Evolutionary conservation across 2,329 filamentous ascomycete genomes (phyloP).

Genomic region (Nigrospora oryzae): DNA sequence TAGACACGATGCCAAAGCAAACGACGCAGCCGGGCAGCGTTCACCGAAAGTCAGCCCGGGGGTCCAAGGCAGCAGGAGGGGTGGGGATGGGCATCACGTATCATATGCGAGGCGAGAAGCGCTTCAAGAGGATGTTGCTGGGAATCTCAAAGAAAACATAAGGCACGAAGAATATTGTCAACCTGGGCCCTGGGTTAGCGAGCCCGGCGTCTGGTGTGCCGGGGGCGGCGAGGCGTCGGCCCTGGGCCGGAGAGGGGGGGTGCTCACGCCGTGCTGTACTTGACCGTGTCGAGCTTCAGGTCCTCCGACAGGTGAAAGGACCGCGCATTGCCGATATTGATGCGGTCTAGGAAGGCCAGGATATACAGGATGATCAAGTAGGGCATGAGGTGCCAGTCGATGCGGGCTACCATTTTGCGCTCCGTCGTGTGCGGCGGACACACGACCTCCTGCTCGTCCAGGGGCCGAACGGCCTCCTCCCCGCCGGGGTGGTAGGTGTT

Average conservation of each 20-base stretch:
- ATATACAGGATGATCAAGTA: slow-evolving; percentile 57
- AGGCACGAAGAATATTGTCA: slow-evolving; percentile 76
- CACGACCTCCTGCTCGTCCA: slow-evolving; percentile 10
- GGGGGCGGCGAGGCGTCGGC: background rate
- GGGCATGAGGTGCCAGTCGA: slow-evolving; percentile 65
- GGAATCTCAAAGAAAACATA: slow-evolving; percentile 68
- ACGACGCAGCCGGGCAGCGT: slow-evolving; percentile 75
- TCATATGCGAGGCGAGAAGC: slow-evolving; percentile 26
- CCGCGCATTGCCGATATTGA: slow-evolving; percentile 73
- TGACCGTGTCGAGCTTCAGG: slow-evolving; percentile 44
- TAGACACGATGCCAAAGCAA: slow-evolving; percentile 66
- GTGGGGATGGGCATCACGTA: slow-evolving; percentile 39
- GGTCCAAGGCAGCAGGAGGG: slow-evolving; percentile 38
- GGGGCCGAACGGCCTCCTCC: slow-evolving; percentile 7
- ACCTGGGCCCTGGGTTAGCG: slow-evolving; percentile 21
- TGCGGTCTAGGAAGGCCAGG: slow-evolving; percentile 41
- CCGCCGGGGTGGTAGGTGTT: slow-evolving; percentile 18
- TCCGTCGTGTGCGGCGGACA: slow-evolving; percentile 53
- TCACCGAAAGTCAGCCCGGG: background rate
- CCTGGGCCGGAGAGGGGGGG: too few species aligned
- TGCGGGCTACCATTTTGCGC: slow-evolving; percentile 56
- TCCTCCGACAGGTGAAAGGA: slow-evolving; percentile 58
- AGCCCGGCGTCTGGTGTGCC: slow-evolving; percentile 2
- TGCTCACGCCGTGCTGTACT: slow-evolving; percentile 56
- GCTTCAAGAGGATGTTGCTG: slow-evolving; percentile 64